These are phyloP conservation scores for Colletotrichum kahawae DNA, from an alignment of 2,329 filamentous ascomycete genomes.

Conservation along the genomic window DNA sequence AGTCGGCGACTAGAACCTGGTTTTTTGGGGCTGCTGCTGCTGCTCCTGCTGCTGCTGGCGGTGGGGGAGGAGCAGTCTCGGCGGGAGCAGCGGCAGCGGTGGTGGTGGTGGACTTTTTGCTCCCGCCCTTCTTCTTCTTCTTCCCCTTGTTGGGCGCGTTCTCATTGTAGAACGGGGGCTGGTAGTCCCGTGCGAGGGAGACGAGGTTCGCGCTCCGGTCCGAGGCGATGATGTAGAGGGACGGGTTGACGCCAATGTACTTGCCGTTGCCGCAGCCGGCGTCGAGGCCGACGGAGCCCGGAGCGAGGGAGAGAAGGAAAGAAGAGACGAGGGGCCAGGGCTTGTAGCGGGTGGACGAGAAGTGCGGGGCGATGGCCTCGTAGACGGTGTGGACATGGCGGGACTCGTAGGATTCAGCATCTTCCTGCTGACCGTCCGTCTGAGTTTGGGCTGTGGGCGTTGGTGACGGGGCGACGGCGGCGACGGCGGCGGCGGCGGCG, in stretches of 20 bases:
- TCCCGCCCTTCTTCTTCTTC: constrained; percentile 14
- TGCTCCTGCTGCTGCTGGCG: background rate
- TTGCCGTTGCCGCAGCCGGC: constrained; percentile 98
- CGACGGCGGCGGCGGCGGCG: background rate
- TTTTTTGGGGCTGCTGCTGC: background rate
- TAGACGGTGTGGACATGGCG: constrained; percentile 92
- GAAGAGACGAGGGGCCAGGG: constrained; percentile 91
- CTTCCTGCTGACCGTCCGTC: background rate
- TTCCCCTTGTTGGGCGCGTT: background rate
- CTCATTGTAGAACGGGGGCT: constrained; percentile 12
- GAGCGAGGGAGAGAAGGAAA: constrained; percentile 70
- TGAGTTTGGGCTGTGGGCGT: background rate
- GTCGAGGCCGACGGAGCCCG: constrained; percentile 84
- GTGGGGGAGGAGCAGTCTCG: background rate
- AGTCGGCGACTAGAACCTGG: constrained; percentile 79
- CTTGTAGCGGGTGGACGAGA: constrained; percentile 79
- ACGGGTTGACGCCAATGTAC: constrained; percentile 80
- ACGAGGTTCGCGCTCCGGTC: constrained; percentile 74
- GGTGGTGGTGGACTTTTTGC: background rate
- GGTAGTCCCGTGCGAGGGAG: constrained; percentile 46
- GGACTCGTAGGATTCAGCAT: constrained; percentile 73
- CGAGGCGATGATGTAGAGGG: constrained; percentile 81
- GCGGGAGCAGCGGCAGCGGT: background rate
- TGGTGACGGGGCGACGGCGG: background rate
- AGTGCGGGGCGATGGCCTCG: constrained; percentile 83